phyloP scores from a whole-genome alignment of 257 asterid genomes.

The Cinchona pubescens region DNA sequence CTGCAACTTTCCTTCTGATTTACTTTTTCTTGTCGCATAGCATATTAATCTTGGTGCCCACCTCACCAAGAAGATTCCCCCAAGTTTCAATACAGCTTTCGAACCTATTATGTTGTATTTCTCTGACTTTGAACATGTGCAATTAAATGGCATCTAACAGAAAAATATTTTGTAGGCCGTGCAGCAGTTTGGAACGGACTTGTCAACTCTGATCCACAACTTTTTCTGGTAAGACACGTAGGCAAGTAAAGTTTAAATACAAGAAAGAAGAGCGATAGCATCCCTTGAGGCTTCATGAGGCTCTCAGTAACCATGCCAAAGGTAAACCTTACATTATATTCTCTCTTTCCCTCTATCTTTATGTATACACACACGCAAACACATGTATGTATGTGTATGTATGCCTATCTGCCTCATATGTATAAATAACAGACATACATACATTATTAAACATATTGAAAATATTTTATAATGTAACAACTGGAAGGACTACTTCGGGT shows the following conservation, averaged over 20 bases:
- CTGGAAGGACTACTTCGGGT: neutral
- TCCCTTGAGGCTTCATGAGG: constrained; percentile 70
- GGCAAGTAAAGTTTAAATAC: constrained; percentile 65
- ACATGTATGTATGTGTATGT: neutral
- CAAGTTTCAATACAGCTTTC: neutral
- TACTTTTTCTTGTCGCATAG: neutral
- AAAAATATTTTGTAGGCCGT: constrained; percentile 47
- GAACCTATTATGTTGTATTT: neutral
- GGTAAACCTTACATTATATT: constrained; percentile 34
- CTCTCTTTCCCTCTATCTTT: neutral
- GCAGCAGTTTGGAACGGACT: constrained; percentile 81
- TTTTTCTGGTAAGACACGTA: constrained; percentile 68
- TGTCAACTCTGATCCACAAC: constrained; percentile 84
- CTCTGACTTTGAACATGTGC: neutral
- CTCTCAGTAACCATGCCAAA: constrained; percentile 60
- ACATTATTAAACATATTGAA: no score
- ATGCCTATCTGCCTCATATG: neutral
- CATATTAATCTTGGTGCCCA: neutral
- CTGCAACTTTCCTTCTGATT: neutral
- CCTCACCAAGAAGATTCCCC: neutral
- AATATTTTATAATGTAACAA: neutral
- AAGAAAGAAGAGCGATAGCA: constrained; percentile 81
- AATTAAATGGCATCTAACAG: neutral
- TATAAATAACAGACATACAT: no score
- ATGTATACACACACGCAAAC: no score